Conservation (phyloP, 2,329 filamentous ascomycete species). For the Calonectria crousiana region DNA sequence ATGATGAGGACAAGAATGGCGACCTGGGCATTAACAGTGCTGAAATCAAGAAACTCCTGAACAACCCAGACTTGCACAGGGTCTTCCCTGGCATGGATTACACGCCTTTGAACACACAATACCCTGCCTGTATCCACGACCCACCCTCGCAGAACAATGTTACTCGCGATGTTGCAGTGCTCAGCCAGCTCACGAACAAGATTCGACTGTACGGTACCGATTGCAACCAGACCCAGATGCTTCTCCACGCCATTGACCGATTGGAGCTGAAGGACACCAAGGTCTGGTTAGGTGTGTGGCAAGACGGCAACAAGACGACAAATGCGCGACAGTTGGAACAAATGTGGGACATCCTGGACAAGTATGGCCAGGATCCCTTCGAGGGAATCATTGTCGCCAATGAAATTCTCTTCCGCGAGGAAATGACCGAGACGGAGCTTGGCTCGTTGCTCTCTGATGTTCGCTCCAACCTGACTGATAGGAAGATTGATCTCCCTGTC, state of each 20-base stretch:
- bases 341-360: constrained; percentile 86
- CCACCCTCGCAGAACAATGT: constrained; percentile 94
- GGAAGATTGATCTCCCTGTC: constrained; percentile 78
- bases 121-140: constrained; percentile 81
- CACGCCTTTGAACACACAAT: constrained; percentile 91
- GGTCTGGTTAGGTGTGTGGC: constrained; percentile 95
- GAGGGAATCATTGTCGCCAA: constrained; percentile 87
- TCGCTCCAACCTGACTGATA: constrained; percentile 76
- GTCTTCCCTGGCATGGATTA: constrained; percentile 98
- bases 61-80: constrained; percentile 86
- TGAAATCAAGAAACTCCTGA: constrained; percentile 85
- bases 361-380: constrained; percentile 77
- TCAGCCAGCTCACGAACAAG: constrained; percentile 89
- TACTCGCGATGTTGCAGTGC: constrained; percentile 89
- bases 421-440: constrained; percentile 76
- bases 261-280: constrained; percentile 82
- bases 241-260: constrained; percentile 82
- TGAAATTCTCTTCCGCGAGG: constrained; percentile 81
- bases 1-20: constrained; percentile 73
- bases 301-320: constrained; percentile 85
- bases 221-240: constrained; percentile 97
- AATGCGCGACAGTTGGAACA: constrained; percentile 84
- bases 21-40: constrained; percentile 80
- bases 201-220: constrained; percentile 94
- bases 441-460: constrained; percentile 75